These are phyloP conservation scores for Davidsoniella australis DNA, from an alignment of 2,329 filamentous ascomycete genomes.

Conservation along the genomic window DNA sequence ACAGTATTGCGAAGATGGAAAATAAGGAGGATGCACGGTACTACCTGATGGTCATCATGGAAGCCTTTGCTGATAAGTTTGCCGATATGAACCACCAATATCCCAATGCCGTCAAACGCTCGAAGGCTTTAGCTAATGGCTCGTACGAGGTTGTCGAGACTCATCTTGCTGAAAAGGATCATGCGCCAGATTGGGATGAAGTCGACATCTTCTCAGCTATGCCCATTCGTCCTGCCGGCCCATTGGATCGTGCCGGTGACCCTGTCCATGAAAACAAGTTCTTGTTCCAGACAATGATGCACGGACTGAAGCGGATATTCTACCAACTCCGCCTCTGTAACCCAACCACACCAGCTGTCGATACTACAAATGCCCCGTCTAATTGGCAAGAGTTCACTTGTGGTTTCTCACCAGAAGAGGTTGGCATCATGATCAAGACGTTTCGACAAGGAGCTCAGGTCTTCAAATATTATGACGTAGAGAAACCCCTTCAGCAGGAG, in stretches of 20 bases:
- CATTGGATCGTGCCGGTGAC: conserved; percentile 72
- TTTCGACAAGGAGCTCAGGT: conserved; percentile 94
- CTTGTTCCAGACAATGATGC: conserved; percentile 88
- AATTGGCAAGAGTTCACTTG: conserved; percentile 95
- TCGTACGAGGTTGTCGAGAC: conserved; percentile 62
- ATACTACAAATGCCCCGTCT: conserved; percentile 58
- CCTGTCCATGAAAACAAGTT: conserved; percentile 96
- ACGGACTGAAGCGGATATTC: conserved; percentile 77
- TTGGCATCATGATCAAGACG: conserved; percentile 87
- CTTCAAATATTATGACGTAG: conserved; percentile 91
- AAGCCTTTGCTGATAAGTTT: conserved; percentile 96
- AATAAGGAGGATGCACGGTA: conserved; percentile 90
- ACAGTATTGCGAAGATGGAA: conserved; percentile 85
- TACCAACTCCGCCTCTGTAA: conserved; percentile 90
- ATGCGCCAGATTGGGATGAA: conserved; percentile 86
- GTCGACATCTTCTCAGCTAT: conserved; percentile 94
- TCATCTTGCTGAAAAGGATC: conserved; percentile 67
- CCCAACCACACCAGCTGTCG: conserved; percentile 38
- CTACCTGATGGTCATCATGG: conserved; percentile 90
- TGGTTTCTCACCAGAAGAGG: conserved; percentile 93
- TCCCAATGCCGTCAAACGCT: conserved; percentile 84
- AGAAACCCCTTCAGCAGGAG: conserved; percentile 37
- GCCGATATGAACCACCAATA: conserved; percentile 96
- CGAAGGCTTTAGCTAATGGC: conserved; percentile 27
- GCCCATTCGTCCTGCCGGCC: conserved; percentile 66